Conservation (phyloP, 2,329 filamentous ascomycete genomes). For the Clonostachys byssicola region DNA sequence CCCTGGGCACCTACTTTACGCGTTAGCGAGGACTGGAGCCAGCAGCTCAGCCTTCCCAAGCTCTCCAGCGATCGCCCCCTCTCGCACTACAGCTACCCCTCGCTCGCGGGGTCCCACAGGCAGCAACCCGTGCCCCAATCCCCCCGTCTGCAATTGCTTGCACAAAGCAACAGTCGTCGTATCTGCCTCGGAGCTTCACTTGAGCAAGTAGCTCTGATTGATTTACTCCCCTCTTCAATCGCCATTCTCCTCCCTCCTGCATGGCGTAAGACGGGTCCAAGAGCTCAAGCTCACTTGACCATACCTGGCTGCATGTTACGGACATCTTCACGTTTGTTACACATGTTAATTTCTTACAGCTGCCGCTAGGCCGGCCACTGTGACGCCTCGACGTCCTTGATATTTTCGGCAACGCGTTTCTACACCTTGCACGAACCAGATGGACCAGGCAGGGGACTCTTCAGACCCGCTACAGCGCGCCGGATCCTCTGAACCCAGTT, state of each 20-base stretch:
- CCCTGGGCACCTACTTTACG: too few relatives aligned
- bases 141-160: background rate
- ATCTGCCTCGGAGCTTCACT: background rate
- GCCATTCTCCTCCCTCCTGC: background rate
- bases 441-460: slow-evolving; percentile 47
- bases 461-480: slow-evolving; percentile 53
- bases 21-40: too few relatives aligned
- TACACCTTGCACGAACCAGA: slow-evolving; percentile 37
- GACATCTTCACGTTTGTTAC: slow-evolving; percentile 20
- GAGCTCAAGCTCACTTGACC: slow-evolving; percentile 3
- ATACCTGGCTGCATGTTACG: background rate
- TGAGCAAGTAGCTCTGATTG: background rate
- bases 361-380: slow-evolving; percentile 49
- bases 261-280: too few relatives aligned
- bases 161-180: background rate
- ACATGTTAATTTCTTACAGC: slow-evolving; percentile 54
- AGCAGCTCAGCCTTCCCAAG: too few relatives aligned
- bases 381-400: slow-evolving; percentile 45
- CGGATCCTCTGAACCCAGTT: slow-evolving; percentile 58
- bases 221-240: too few relatives aligned
- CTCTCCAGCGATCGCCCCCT: background rate
- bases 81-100: slow-evolving; percentile 9
- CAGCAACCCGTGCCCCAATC: background rate
- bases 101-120: slow-evolving; percentile 13
- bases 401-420: slow-evolving; percentile 26